phyloP scores from a whole-genome alignment of 192 early-diverging fungal genomes.

The Martensiomyces pterosporus region DNA sequence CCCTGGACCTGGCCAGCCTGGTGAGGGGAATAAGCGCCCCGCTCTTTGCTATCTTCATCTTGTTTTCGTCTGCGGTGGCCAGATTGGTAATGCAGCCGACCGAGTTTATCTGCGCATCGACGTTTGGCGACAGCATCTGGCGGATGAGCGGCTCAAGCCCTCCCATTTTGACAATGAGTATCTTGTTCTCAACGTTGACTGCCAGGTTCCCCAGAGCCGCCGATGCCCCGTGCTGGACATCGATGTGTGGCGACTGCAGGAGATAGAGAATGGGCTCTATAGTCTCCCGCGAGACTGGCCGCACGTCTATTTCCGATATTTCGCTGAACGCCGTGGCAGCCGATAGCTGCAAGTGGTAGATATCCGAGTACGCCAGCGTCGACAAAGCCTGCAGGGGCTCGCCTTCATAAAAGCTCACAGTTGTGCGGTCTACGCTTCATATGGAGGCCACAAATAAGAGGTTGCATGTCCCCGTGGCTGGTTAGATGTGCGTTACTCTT shows the following conservation, averaged over 20 bases:
- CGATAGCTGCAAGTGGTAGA: conserved; percentile 79
- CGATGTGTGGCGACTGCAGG: conserved; percentile 75
- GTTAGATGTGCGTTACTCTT: conserved; percentile 1
- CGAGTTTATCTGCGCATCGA: conserved; percentile 91
- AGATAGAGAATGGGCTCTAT: conserved; percentile 79
- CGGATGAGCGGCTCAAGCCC: conserved; percentile 80
- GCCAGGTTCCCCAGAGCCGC: conserved; percentile 88
- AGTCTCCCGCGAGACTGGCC: conserved; percentile 68
- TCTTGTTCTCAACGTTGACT: conserved; percentile 72
- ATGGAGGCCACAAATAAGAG: too few species aligned
- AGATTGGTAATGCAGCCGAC: conserved; percentile 93
- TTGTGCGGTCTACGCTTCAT: conserved; percentile 63
- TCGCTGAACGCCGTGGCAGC: conserved; percentile 87
- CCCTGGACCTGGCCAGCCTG: conserved; percentile 70
- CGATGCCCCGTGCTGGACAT: conserved; percentile 80
- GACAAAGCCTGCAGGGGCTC: conserved; percentile 75
- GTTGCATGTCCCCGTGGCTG: too few species aligned
- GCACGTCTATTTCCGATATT: conserved; percentile 81
- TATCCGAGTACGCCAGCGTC: conserved; percentile 79
- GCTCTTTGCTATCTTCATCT: conserved; percentile 81
- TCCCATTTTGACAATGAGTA: conserved; percentile 78
- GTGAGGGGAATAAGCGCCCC: conserved; percentile 72
- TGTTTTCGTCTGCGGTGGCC: conserved; percentile 85
- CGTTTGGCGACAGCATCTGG: conserved; percentile 79
- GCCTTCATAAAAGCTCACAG: conserved; percentile 80